Evolutionary conservation across 495 filamentous ascomycete species (phyloP), one percentile per base, ranked within the genome.

Genomic region (Astrothelium macrocarpum): DNA sequence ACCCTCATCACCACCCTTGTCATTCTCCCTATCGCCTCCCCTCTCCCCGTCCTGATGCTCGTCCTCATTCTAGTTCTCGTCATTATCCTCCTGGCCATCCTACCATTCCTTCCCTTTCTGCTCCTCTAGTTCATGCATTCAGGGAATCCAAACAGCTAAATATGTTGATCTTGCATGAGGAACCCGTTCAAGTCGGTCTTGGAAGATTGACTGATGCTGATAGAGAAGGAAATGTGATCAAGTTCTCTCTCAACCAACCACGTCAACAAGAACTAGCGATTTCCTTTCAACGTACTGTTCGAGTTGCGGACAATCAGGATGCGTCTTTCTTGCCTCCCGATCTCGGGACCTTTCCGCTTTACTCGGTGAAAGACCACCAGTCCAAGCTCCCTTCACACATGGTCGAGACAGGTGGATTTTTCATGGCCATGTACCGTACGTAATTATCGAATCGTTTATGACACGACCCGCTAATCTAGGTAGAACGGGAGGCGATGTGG

Each of bases 401-500:
- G 64, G 66, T 62, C 0, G 68, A 62, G 0, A 80, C 81, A 62
- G 75, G 74, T 1, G 79, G 79, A 10, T 62, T 78, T 1, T 79
- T 82, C 64, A 65, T 82, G 1, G 75, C 74, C 3, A 77, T 79
- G 66, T 76, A 77, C 59, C 74, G 65, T 68, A 61, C 26, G 64
- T 68, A 39, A 14, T 58, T 62, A 43, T 11, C 25, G 18, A 32
- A 18, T 12, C 18, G 28, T 3, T 45, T 20, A 59, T 59, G 39
- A 32, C 31, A 45, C 12, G 39, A 32, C 53, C 28, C 32, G 39
- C 26, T 59, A 28, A 36, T 59, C 3, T 14, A 20, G 18, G 3
- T 20, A 49, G 43, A 78, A 64, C 74, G 71, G 25, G 79, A 81
- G 61, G 78, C 79, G 0, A 75, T 80, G 74, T 79, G 78, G 78